Conservation (phyloP, 345 rosid genomes). For the Murraya paniculata region DNA sequence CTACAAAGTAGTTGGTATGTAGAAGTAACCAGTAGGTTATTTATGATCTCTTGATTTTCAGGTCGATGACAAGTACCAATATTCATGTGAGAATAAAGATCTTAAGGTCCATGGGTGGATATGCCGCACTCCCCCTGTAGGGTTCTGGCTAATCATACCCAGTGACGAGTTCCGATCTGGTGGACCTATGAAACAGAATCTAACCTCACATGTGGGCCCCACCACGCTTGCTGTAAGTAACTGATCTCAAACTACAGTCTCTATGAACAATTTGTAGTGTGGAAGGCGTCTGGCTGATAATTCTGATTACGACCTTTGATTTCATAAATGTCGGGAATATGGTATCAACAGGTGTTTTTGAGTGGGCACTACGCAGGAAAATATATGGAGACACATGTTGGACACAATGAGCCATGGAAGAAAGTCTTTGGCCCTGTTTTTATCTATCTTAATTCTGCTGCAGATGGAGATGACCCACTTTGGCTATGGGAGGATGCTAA, state of each 20-base stretch:
- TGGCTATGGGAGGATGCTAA: constrained; percentile 93
- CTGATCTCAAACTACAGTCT: constrained; percentile 5
- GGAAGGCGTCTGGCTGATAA: background rate
- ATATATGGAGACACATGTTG: constrained; percentile 54
- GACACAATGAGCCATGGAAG: constrained; percentile 78
- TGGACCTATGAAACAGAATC: constrained; percentile 89
- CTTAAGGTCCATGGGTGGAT: constrained; percentile 93
- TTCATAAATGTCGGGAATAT: constrained; percentile 15
- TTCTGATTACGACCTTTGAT: constrained; percentile 9
- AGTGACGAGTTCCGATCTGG: constrained; percentile 94
- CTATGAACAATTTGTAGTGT: background rate
- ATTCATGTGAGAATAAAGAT: constrained; percentile 84
- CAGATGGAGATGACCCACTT: constrained; percentile 51
- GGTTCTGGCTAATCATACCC: constrained; percentile 96
- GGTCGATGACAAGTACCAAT: constrained; percentile 98
- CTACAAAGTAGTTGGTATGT: background rate
- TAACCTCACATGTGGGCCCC: constrained; percentile 96
- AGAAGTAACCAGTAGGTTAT: background rate
- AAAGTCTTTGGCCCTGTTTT: constrained; percentile 95
- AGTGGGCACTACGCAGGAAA: constrained; percentile 83
- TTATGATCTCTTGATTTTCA: constrained; percentile 26
- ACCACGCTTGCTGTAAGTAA: constrained; percentile 75
- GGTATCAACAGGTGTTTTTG: constrained; percentile 66
- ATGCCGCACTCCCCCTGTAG: constrained; percentile 70
- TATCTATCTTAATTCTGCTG: constrained; percentile 65